phyloP scores from a whole-genome alignment of 495 filamentous ascomycete species.

The Jackrogersella multiformis region DNA sequence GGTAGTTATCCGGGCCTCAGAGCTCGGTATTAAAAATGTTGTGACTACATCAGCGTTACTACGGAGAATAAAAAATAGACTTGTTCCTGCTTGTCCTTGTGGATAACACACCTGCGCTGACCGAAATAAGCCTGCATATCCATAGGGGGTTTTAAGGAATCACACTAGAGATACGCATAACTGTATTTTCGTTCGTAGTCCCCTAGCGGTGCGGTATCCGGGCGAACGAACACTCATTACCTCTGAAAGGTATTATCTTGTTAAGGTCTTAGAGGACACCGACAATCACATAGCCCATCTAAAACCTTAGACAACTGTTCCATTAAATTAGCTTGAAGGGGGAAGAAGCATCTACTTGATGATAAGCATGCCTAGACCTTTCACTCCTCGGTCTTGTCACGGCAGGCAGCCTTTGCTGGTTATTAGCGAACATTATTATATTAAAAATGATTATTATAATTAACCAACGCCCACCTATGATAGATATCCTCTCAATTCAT shows the following conservation, averaged over 20 bases:
- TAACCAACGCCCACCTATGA: background rate
- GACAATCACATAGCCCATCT: background rate
- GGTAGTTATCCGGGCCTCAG: too few species aligned
- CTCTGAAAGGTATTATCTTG: background rate
- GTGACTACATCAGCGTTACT: too few species aligned
- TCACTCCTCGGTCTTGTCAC: background rate
- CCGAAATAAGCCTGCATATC: too few species aligned
- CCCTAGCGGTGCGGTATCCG: background rate
- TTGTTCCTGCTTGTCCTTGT: too few species aligned
- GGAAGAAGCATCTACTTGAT: background rate
- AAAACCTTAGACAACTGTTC: background rate
- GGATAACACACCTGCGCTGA: too few species aligned
- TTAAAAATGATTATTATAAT: constrained; percentile 8
- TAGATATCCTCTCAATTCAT: background rate
- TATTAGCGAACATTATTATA: background rate
- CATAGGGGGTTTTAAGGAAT: too few species aligned
- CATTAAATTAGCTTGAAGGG: background rate
- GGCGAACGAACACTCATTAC: background rate
- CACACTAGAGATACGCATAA: too few species aligned
- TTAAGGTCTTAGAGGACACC: background rate
- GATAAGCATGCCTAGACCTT: background rate
- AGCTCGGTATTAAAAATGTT: too few species aligned
- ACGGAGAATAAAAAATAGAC: too few species aligned
- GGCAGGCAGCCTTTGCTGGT: background rate
- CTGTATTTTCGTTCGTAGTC: background rate